Percentiles rank a stretch among this genome's conserved stretches.
These are phyloP conservation scores for Pichia californica DNA, from an alignment of 805 yeast species.

Conservation along the genomic window DNA sequence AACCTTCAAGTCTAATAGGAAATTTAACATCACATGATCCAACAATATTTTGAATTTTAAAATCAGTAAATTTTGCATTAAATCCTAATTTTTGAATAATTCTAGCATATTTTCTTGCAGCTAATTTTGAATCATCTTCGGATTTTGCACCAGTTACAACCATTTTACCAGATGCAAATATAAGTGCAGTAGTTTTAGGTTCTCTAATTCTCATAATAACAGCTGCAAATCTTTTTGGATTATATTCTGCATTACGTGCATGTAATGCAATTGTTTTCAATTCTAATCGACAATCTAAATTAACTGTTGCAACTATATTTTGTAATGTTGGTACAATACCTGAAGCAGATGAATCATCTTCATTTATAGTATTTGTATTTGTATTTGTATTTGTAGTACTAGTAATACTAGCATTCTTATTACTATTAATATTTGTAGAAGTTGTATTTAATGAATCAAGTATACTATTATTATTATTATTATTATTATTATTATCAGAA, in stretches of 20 bases:
- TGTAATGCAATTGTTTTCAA: constrained; percentile 95
- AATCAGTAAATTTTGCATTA: constrained; percentile 95
- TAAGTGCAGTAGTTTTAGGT: constrained; percentile 96
- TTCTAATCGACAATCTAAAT: constrained; percentile 91
- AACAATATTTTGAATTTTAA: constrained; percentile 95
- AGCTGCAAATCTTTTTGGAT: constrained; percentile 98
- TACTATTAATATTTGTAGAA: neutral
- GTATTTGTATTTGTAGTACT: constrained; percentile 19
- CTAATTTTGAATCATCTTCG: constrained; percentile 97
- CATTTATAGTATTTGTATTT: constrained; percentile 10
- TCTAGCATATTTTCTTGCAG: constrained; percentile 96
- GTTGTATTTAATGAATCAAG: no score
- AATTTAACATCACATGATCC: constrained; percentile 98
- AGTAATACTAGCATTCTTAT: constrained; percentile 9
- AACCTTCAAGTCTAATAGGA: constrained; percentile 94
- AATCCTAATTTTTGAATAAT: constrained; percentile 96
- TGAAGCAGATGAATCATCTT: constrained; percentile 70
- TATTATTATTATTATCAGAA: no score
- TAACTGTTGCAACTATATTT: constrained; percentile 96
- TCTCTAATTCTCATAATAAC: constrained; percentile 99
- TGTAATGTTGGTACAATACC: constrained; percentile 95
- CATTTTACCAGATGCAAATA: constrained; percentile 98
- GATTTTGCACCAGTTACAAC: constrained; percentile 99
- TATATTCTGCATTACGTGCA: constrained; percentile 98
- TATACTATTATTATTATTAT: no score